phyloP scores from a whole-genome alignment of 2,329 filamentous ascomycete species.

The Thielaviopsis punctulata region DNA sequence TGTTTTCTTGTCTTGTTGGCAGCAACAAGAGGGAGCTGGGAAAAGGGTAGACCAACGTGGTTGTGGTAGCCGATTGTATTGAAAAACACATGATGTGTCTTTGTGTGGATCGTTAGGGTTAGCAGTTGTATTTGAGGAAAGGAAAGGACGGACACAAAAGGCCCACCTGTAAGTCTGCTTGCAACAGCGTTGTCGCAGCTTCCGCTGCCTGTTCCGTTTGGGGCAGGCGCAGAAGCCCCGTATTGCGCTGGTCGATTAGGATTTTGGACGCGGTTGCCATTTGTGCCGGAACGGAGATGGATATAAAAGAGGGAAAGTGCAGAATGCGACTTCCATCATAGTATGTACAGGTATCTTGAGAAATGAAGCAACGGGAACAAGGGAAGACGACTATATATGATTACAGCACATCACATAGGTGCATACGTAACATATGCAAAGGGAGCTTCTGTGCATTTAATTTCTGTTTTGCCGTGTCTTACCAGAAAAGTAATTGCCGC shows the following conservation, averaged over 20 bases:
- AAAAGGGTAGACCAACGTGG: slow-evolving; percentile 35
- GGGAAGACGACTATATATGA: no score
- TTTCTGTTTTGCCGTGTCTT: no score
- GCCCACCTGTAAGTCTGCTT: slow-evolving; percentile 50
- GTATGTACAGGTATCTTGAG: no score
- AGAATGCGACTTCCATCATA: no score
- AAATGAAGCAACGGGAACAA: no score
- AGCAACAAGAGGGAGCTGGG: no score
- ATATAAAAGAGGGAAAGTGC: background rate
- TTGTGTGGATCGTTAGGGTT: background rate
- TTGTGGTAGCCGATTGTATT: slow-evolving; percentile 63
- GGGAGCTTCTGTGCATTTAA: no score
- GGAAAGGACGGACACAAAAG: background rate
- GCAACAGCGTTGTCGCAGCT: slow-evolving; percentile 49
- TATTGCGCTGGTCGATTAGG: slow-evolving; percentile 28
- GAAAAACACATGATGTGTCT: slow-evolving; percentile 63
- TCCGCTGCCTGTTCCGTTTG: slow-evolving; percentile 42
- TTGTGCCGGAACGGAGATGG: slow-evolving; percentile 6
- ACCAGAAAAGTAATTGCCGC: no score
- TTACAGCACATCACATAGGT: no score
- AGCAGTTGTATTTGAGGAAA: background rate
- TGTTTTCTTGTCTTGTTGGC: no score
- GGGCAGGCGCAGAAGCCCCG: slow-evolving; percentile 30
- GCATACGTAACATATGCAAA: no score
- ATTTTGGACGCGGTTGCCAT: slow-evolving; percentile 34